A percentile compares a stretch with the other conserved stretches of the same genome.
phyloP scores from a whole-genome alignment of 345 rosid genomes.

The Trapa incisa region DNA sequence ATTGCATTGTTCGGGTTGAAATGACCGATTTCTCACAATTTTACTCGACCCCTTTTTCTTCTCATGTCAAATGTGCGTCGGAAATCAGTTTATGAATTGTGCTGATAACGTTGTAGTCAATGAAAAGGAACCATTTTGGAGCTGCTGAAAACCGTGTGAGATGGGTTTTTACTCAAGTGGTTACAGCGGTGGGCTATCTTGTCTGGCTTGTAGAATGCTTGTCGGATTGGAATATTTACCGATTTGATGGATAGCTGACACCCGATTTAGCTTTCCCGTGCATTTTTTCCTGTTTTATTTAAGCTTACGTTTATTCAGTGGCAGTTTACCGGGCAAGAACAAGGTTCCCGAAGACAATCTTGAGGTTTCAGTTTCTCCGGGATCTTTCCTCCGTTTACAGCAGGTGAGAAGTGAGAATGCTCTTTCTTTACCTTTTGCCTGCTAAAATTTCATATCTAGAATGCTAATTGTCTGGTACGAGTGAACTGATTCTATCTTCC shows the following conservation, averaged over 20 bases:
- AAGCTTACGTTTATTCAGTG: slow-evolving; percentile 20
- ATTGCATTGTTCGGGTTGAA: background rate
- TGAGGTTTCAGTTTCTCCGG: slow-evolving; percentile 21
- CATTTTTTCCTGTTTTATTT: slow-evolving; percentile 14
- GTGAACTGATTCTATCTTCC: background rate
- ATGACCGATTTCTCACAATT: background rate
- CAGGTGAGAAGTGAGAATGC: slow-evolving; percentile 56
- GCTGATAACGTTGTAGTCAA: background rate
- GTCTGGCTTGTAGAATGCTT: background rate
- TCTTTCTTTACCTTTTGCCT: slow-evolving; percentile 10
- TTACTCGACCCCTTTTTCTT: background rate
- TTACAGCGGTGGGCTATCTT: too few species aligned
- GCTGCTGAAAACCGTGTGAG: too few species aligned
- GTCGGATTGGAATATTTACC: background rate
- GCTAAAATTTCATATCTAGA: background rate
- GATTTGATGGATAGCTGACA: slow-evolving; percentile 7
- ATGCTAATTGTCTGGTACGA: background rate
- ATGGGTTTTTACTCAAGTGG: too few species aligned
- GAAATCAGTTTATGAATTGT: background rate
- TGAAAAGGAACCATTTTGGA: too few species aligned
- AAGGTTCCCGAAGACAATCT: slow-evolving; percentile 33
- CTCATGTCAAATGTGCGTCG: background rate
- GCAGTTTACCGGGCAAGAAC: slow-evolving; percentile 70
- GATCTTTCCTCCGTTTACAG: slow-evolving; percentile 42
- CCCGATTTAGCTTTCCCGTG: slow-evolving; percentile 12